Conservation (phyloP, 2,329 filamentous ascomycete species). For the Didymella lethalis region DNA sequence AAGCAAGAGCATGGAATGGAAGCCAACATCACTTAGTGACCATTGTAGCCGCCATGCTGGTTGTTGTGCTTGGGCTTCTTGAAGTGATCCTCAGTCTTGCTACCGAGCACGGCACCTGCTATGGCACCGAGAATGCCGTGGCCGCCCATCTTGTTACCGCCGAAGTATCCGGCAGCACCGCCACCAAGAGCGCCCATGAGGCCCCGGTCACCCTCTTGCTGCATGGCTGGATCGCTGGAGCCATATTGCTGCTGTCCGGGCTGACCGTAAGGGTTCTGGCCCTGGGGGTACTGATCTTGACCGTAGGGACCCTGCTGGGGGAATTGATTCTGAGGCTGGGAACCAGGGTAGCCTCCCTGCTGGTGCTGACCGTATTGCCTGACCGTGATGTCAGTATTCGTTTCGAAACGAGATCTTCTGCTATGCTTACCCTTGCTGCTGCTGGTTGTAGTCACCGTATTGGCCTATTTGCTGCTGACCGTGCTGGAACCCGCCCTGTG, state of each 20-base stretch:
- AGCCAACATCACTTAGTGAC: slow-evolving; percentile 7
- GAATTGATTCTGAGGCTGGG: slow-evolving; percentile 47
- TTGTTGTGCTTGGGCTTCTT: slow-evolving; percentile 52
- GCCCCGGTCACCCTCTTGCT: slow-evolving; percentile 64
- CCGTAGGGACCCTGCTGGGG: slow-evolving; percentile 54
- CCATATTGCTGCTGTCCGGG: slow-evolving; percentile 51
- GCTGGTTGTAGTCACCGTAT: slow-evolving; percentile 43
- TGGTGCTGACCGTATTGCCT: slow-evolving; percentile 39
- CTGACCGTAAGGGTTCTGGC: slow-evolving; percentile 46
- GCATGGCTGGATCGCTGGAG: slow-evolving; percentile 55
- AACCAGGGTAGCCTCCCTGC: slow-evolving; percentile 43
- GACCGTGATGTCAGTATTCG: slow-evolving; percentile 25
- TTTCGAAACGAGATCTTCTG: slow-evolving; percentile 24
- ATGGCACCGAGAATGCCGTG: slow-evolving; percentile 66
- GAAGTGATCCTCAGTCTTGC: slow-evolving; percentile 62
- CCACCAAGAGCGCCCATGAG: slow-evolving; percentile 65
- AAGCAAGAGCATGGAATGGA: not conserved
- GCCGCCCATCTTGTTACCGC: slow-evolving; percentile 63
- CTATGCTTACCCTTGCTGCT: slow-evolving; percentile 46
- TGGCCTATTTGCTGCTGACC: slow-evolving; percentile 43
- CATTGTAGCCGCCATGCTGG: slow-evolving; percentile 23
- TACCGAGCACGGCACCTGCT: slow-evolving; percentile 64
- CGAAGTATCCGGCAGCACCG: slow-evolving; percentile 63
- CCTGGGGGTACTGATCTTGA: slow-evolving; percentile 49
- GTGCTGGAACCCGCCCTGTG: slow-evolving; percentile 59